phyloP scores from a whole-genome alignment of 805 yeast genomes.

The Debaryomyces tyrocola region DNA sequence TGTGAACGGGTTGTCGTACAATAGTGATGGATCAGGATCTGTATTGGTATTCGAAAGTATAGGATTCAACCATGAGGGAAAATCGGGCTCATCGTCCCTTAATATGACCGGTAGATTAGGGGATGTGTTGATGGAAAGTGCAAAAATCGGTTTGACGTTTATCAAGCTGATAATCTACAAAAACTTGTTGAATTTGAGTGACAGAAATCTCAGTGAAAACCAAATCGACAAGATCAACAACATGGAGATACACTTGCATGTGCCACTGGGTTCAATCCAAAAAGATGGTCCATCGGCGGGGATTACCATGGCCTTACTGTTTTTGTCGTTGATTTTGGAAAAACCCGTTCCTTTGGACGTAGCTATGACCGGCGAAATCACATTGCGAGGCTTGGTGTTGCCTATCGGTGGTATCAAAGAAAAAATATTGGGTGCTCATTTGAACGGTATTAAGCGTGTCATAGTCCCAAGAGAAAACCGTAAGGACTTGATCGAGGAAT shows the following conservation, averaged over 20 bases:
- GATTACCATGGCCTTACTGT: constrained; percentile 49
- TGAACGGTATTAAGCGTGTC: constrained; percentile 55
- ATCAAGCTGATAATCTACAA: constrained; percentile 56
- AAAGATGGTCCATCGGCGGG: constrained; percentile 53
- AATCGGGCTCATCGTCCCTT: constrained; percentile 34
- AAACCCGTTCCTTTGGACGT: constrained; percentile 47
- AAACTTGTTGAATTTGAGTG: constrained; percentile 30
- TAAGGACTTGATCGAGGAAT: constrained; percentile 64
- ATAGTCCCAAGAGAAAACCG: constrained; percentile 72
- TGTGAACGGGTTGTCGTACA: constrained; percentile 86
- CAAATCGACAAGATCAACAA: constrained; percentile 47
- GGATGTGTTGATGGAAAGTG: constrained; percentile 76
- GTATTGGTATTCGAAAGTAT: constrained; percentile 77
- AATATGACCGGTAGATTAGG: constrained; percentile 82
- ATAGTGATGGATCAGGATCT: constrained; percentile 84
- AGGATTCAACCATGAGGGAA: constrained; percentile 51
- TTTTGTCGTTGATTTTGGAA: constrained; percentile 42
- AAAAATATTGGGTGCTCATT: constrained; percentile 75
- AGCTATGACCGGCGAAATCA: constrained; percentile 89
- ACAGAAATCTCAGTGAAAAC: constrained; percentile 23
- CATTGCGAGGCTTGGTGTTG: constrained; percentile 71
- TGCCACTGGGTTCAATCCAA: constrained; percentile 48
- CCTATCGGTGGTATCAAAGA: constrained; percentile 85
- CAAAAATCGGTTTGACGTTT: constrained; percentile 73
- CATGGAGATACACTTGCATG: constrained; percentile 56